Evolutionary conservation across 2,329 filamentous ascomycete species (phyloP), one percentile per base, ranked within the genome.

Genomic region (Colletotrichum sp.): DNA sequence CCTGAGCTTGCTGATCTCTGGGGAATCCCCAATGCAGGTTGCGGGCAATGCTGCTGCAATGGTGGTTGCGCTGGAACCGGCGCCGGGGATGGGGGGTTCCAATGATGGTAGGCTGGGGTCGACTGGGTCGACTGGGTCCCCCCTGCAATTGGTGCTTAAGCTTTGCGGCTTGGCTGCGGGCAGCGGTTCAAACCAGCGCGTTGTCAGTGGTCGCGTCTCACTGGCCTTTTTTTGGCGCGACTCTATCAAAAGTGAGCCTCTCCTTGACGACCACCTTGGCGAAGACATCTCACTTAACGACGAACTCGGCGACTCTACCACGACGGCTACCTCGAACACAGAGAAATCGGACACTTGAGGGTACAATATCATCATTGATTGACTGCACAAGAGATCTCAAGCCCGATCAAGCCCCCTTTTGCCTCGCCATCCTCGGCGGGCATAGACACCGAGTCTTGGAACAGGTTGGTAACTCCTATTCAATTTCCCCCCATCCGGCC

Each of bases 121-220:
- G 68, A 62, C 32, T 64, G 55, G 59, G 63, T 57, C 68, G 65
- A 67, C 71, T 21, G 60, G 71, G 75, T 30, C n/a, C 30, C 59
- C 70, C 70, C 74, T 76, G 74, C 65, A 76, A 74, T 64, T 65
- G 57, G 44, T 52, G 49, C 65, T 76, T 69, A 65, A 65, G 74
- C 71, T 76, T 55, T 62, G 24, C 30, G 18, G 13, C 30, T 62
- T 72, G 49, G 59, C 64, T 64, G 44, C 49, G 18, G 44, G 32
- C 44, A 39, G 67, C n/a, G 21, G 44, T 60, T 55, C 64, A 74
- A 60, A 34, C 18, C 66, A 32, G 72, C 75, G 75, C 72, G 66
- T 76, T 76, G 62, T 71, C 62, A 76, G 75, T 76, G 75, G 75
- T 76, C 79, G 78, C 79, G 77, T 78, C 78, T 76, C 76, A 79